phyloP scores from a whole-genome alignment of 2,329 filamentous ascomycete genomes.

The Aspergillus glaucus region DNA sequence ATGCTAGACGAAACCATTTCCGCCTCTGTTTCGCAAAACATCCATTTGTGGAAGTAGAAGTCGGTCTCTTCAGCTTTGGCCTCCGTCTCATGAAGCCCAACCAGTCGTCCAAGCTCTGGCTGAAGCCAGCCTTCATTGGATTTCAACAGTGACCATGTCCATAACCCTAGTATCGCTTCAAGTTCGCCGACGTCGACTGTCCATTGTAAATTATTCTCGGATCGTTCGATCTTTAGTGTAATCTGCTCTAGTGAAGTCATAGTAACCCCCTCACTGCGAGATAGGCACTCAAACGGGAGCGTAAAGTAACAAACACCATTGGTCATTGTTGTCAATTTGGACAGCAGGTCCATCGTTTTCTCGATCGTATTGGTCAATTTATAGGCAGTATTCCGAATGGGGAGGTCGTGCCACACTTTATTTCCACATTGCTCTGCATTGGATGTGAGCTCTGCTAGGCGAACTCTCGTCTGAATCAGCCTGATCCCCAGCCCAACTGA shows the following conservation, averaged over 20 bases:
- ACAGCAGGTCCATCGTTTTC: conserved; percentile 22
- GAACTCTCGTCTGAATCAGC: conserved; percentile 16
- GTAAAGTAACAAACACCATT: conserved; percentile 10
- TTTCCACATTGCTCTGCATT: conserved; percentile 1
- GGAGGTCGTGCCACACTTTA: conserved; percentile 21
- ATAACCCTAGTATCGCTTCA: conserved; percentile 29
- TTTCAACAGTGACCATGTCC: conserved; percentile 25
- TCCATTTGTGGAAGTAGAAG: conserved; percentile 27
- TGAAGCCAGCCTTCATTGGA: conserved; percentile 11
- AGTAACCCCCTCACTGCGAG: background rate
- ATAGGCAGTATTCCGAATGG: conserved; percentile 18
- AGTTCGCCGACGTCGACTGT: conserved; percentile 17
- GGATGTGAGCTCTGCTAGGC: conserved; percentile 18
- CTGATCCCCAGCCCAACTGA: conserved; percentile 1
- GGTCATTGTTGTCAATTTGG: conserved; percentile 14
- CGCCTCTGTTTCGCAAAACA: conserved; percentile 20
- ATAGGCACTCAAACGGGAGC: conserved; percentile 14
- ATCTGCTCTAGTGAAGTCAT: conserved; percentile 8
- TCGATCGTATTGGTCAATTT: conserved; percentile 20
- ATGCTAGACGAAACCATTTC: conserved; percentile 12
- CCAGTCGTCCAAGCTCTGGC: conserved; percentile 12
- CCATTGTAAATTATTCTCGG: conserved; percentile 21
- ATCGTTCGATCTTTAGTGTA: conserved; percentile 10
- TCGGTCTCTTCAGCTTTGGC: conserved; percentile 16
- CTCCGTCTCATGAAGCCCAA: conserved; percentile 16